Evolutionary conservation across 2,329 filamentous ascomycete species (phyloP).

Genomic region (Coleophoma eucalyptorum): DNA sequence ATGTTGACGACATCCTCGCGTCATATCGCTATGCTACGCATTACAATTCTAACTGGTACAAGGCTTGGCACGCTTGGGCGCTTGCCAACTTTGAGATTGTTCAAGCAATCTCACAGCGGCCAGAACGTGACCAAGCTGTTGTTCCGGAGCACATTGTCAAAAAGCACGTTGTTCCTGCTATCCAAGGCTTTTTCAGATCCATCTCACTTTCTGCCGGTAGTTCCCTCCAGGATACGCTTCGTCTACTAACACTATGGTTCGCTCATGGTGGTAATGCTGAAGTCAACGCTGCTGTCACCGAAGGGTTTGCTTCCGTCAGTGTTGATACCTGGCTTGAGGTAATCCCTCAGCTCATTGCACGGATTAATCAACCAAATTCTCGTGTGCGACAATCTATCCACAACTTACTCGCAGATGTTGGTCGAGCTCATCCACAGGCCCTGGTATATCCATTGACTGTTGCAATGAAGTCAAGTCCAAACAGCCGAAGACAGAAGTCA

Average conservation of each 20-base stretch:
- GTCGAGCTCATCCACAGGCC: conserved; percentile 90
- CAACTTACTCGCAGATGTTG: conserved; percentile 86
- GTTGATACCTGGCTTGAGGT: conserved; percentile 99
- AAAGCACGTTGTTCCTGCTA: conserved; percentile 89
- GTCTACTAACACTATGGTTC: conserved; percentile 94
- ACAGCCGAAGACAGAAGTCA: conserved; percentile 77
- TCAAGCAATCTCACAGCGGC: conserved; percentile 57
- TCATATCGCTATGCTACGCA: conserved; percentile 90
- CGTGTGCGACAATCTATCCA: conserved; percentile 89
- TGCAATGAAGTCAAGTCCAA: conserved; percentile 89
- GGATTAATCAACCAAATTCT: conserved; percentile 93
- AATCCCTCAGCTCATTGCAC: conserved; percentile 93
- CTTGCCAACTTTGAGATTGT: conserved; percentile 98
- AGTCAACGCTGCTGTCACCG: conserved; percentile 82
- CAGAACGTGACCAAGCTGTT: conserved; percentile 29
- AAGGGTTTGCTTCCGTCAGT: conserved; percentile 87
- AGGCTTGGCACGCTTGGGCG: conserved; percentile 99
- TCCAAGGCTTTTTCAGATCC: conserved; percentile 95
- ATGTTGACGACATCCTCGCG: conserved; percentile 83
- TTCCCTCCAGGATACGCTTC: conserved; percentile 90
- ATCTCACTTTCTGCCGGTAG: conserved; percentile 89
- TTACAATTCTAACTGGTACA: conserved; percentile 95
- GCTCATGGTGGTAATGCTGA: conserved; percentile 84
- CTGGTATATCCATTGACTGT: conserved; percentile 96
- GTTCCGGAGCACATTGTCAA: conserved; percentile 64